Evolutionary conservation across 208 protist species (phyloP), one percentile per base, ranked within the genome.

Genomic region (Leishmania arabica): DNA sequence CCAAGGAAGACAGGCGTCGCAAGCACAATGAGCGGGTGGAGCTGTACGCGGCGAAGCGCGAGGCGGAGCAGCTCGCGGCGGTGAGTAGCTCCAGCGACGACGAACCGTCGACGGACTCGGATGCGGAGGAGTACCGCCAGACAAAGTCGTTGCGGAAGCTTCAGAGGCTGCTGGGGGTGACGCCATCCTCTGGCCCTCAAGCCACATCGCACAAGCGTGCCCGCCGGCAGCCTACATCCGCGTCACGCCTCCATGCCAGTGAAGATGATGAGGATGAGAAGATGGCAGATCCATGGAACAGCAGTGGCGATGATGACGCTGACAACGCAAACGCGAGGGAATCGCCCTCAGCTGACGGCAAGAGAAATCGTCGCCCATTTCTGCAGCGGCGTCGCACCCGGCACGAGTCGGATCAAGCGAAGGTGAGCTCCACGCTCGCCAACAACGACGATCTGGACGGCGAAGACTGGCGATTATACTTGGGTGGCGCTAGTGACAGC

Each of bases 11-110:
- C 15, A 86, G 94, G 3, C 79, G 83, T 17, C 84, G 77, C 58
- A 97, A 95, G 76, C 87, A 91, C 68, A 89, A 95, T 78, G 91
- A 95, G 76, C 88, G 82, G 2, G 91, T 92, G 15, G 91, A 93
- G 56, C 92, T 94, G 76, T 95, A 90, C 82, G 90, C 92, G 17
- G 94, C 94, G 58, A 86, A 90, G 79, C 90, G 94, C 17, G 89
- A 95, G 75, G 92, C 90, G 19, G 90, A 95, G 82, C 84, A 94
- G 75, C 88, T 97, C 49, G 92, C 88, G 8, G 85, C 70, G 34
- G 86, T 97, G n/a, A 95, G 92, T 86, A 92, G 86, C 90, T 91
- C 85, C 68, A 93, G 90, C 54, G 91, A 94, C 17, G 86, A 91
- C 73, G 88, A 88, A 60, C 84, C 62, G 8, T 93, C 90, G 8